These are phyloP conservation scores for Aaosphaeria pasadenensis DNA, from an alignment of 2,329 filamentous ascomycete species.

Conservation along the genomic window DNA sequence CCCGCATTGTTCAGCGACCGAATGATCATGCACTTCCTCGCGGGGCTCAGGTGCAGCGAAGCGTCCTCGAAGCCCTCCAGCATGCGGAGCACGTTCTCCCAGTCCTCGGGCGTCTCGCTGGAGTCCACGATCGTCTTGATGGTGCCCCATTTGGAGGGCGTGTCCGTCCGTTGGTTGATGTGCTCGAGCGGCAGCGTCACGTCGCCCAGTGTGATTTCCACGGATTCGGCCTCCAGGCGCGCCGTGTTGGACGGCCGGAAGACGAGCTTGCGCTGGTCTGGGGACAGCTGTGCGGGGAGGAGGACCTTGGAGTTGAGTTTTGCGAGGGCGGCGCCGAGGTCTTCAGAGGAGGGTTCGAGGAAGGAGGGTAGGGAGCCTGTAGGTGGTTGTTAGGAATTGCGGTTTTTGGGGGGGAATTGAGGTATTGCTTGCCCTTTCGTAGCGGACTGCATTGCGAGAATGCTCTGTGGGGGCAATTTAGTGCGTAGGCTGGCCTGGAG, in stretches of 20 bases:
- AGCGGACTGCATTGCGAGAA: conserved; percentile 27
- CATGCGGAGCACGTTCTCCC: conserved; percentile 32
- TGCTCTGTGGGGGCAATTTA: not conserved
- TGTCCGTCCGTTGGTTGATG: conserved; percentile 21
- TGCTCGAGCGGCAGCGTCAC: conserved; percentile 33
- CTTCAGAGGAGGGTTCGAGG: conserved; percentile 37
- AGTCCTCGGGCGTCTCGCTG: conserved; percentile 26
- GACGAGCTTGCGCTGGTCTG: conserved; percentile 41
- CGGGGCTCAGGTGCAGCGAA: conserved; percentile 5
- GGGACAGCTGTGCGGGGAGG: conserved; percentile 42
- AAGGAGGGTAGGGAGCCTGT: conserved; percentile 41
- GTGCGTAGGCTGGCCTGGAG: too few species aligned
- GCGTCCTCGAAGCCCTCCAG: conserved; percentile 30
- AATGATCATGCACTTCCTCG: conserved; percentile 13
- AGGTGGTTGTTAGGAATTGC: conserved; percentile 3
- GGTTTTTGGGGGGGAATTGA: too few species aligned
- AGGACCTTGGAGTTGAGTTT: conserved; percentile 44
- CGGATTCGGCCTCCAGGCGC: conserved; percentile 41
- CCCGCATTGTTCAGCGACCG: conserved; percentile 15
- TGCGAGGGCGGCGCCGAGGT: conserved; percentile 40
- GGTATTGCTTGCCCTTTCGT: conserved; percentile 10
- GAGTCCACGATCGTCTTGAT: conserved; percentile 12
- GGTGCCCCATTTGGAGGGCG: conserved; percentile 11
- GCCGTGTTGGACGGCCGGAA: conserved; percentile 40
- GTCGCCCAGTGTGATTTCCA: conserved; percentile 41